Percentiles rank a stretch among this genome's conserved stretches.
Evolutionary conservation across 2,329 filamentous ascomycete species (phyloP).

Genomic region (Penicillium sp.): DNA sequence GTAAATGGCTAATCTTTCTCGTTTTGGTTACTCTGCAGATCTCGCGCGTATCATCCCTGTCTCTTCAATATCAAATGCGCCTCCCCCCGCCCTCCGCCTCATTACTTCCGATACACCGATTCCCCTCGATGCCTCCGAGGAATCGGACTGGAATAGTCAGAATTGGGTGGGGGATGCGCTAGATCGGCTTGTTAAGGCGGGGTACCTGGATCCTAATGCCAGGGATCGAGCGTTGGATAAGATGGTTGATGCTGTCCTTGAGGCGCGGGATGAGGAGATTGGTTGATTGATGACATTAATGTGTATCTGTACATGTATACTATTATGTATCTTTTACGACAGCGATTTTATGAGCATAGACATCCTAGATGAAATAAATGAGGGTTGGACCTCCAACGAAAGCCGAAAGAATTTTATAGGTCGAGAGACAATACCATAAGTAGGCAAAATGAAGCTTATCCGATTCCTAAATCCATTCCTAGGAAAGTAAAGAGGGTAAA

Average conservation of each 20-base stretch:
- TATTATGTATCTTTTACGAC: no score
- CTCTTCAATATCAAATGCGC: conserved; percentile 2
- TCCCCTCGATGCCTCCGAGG: neutral
- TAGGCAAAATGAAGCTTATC: conserved; percentile 3
- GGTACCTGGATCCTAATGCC: conserved; percentile 12
- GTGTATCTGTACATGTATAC: no score
- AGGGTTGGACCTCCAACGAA: no score
- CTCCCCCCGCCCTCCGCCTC: neutral
- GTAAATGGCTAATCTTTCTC: no score
- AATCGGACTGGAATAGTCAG: conserved; percentile 26
- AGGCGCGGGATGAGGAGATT: conserved; percentile 23
- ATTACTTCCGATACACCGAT: conserved; percentile 12
- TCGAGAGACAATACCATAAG: no score
- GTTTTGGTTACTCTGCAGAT: no score
- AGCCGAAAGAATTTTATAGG: neutral
- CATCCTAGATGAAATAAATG: no score
- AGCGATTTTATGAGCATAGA: neutral
- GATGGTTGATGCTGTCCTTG: conserved; percentile 25
- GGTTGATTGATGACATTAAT: neutral
- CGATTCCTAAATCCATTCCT: neutral
- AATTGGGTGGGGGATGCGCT: conserved; percentile 26
- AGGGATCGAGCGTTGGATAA: conserved; percentile 18
- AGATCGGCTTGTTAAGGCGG: conserved; percentile 13
- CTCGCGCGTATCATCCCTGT: conserved; percentile 13
- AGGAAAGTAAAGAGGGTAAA: neutral